Evolutionary conservation across 2,329 filamentous ascomycete genomes (phyloP), one percentile per base, ranked within the genome.

Genomic region (Orbilia quercus): DNA sequence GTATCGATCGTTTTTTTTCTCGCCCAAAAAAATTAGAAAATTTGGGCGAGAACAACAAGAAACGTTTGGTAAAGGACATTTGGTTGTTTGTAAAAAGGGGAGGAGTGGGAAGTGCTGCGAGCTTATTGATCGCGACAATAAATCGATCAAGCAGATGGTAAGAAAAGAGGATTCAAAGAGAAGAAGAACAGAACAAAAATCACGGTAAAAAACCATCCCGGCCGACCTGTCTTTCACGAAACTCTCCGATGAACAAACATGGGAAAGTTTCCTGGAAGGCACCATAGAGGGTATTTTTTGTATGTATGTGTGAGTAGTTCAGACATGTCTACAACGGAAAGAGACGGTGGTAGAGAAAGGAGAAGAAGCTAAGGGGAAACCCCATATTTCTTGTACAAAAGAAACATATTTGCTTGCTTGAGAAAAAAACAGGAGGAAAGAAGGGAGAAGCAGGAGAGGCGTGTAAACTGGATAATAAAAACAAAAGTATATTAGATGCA

Each of bases 201-300:
- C 31, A 44, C 18, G 31, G 36, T 20, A 57, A 34, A 36, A 55
- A 54, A 42, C 53, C 38, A 44, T 44, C 36, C 53, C 53, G 22
- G 11, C 53, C 53, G 20, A 57, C 18, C 50, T 28, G 63, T 67
- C 63, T 53, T 59, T 3, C 63, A 58, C 44, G 63, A 67, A 67
- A 67, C 53, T 47, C 12, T 48, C 40, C 63, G 36, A 67, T 67
- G 63, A 67, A 28, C 53, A 45, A 67, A 67, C 63, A 67, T 67
- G 34, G 63, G 48, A 18, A 25, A 18, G 63, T 67, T 67, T 67
- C 63, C 54, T 25, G 63, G 36, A 67, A 59, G 63, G 59, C 63
- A 6, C 54, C 48, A 58, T 28, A 25, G 14, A 31, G 16, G 2
- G 9, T 47, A 53, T 53, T 59, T 58, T 66, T 58, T 58, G 48